A percentile compares a stretch with the other conserved stretches of the same genome.
These are phyloP conservation scores for Neocatenulostroma microsporum DNA, from an alignment of 2,329 filamentous ascomycete species.

Conservation along the genomic window DNA sequence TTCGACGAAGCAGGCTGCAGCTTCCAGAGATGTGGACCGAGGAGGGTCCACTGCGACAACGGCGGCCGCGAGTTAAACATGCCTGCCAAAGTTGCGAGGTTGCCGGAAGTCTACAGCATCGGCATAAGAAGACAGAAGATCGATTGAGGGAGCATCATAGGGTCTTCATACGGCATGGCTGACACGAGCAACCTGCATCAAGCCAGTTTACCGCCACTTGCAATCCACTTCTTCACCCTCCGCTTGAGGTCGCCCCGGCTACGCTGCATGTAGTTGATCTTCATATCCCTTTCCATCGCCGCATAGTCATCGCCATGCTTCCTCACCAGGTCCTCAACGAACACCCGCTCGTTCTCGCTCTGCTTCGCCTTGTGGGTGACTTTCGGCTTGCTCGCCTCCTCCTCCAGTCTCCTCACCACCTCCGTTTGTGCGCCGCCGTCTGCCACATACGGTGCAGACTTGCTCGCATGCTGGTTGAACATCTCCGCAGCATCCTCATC, in stretches of 20 bases:
- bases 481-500: conserved; percentile 25
- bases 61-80: too few relatives aligned
- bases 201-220: conserved; percentile 21
- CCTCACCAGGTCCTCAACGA: conserved; percentile 62
- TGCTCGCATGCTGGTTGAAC: conserved; percentile 29
- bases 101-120: too few relatives aligned
- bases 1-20: too few relatives aligned
- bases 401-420: conserved; percentile 64
- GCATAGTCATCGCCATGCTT: conserved; percentile 67
- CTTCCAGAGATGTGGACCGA: too few relatives aligned
- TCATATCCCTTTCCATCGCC: conserved; percentile 74
- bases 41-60: too few relatives aligned
- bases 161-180: too few relatives aligned
- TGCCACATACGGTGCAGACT: conserved; percentile 8
- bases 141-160: too few relatives aligned
- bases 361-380: conserved; percentile 63
- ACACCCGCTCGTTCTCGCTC: conserved; percentile 69
- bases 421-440: conserved; percentile 36
- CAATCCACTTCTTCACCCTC: conserved; percentile 59
- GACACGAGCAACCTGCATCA: too few relatives aligned
- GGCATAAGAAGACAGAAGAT: too few relatives aligned
- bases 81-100: too few relatives aligned
- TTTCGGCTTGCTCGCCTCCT: conserved; percentile 54
- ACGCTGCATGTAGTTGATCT: conserved; percentile 88
- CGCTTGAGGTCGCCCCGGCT: conserved; percentile 68